Conservation (phyloP, 108 stramenopile species). For the Tribonema minus region DNA sequence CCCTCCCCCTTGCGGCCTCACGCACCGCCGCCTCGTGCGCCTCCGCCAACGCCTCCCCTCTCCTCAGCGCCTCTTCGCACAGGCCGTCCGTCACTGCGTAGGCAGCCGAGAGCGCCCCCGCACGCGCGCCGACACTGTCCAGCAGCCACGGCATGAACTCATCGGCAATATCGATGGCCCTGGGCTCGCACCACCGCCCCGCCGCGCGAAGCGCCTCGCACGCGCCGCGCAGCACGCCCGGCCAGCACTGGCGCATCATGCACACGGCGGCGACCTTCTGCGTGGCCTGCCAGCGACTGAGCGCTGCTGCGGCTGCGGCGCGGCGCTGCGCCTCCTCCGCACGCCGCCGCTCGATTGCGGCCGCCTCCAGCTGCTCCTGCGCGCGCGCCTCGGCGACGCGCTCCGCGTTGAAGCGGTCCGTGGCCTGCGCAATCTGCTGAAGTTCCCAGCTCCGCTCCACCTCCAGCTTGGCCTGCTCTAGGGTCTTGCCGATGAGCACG, state of each 20-base stretch:
- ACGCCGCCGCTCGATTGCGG: background rate
- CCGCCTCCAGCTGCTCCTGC: background rate
- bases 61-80: background rate
- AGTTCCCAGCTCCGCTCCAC: slow-evolving; percentile 42
- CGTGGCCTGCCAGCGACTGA: no score
- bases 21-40: background rate
- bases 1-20: background rate
- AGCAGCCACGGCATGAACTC: background rate
- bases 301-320: no score
- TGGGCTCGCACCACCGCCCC: background rate
- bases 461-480: slow-evolving; percentile 56
- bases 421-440: background rate
- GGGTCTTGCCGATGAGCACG: slow-evolving; percentile 50
- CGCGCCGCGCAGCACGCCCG: background rate
- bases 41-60: background rate
- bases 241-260: background rate
- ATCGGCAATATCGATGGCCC: background rate
- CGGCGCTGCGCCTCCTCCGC: background rate
- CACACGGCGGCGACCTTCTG: background rate
- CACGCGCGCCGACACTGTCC: background rate
- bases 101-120: background rate
- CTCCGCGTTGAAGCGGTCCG: background rate
- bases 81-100: background rate
- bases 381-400: background rate
- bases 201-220: background rate